Percentiles rank a stretch among this genome's conserved stretches.
phyloP scores from a whole-genome alignment of 768 basidiomycete species.

The Lentinus brumalis region DNA sequence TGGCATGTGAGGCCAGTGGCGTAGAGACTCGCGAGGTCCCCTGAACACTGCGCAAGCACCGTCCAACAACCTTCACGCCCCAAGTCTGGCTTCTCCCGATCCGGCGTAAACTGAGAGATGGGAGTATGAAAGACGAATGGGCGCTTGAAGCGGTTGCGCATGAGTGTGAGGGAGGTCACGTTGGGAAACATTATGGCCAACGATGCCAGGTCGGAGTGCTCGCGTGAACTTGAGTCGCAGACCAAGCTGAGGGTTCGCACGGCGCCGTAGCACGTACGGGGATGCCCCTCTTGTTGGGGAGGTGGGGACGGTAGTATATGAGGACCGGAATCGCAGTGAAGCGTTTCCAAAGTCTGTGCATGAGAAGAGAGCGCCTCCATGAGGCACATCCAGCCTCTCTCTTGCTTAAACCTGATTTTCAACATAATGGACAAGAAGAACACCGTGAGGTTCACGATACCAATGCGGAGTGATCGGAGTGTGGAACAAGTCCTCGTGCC shows the following conservation, averaged over 20 bases:
- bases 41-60: background rate
- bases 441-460: no score
- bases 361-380: no score
- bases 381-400: no score
- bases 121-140: background rate
- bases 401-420: no score
- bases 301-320: background rate
- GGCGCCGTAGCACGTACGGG: background rate
- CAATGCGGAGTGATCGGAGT: no score
- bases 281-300: background rate
- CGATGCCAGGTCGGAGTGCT: background rate
- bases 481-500: no score
- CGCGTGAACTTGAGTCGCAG: background rate
- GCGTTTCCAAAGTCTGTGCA: no score
- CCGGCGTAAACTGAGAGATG: background rate
- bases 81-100: background rate
- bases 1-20: background rate
- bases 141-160: background rate
- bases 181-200: background rate
- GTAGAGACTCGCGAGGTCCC: background rate
- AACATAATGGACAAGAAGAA: no score
- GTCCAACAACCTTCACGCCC: background rate
- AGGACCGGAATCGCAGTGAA: no score
- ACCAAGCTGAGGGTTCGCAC: background rate
- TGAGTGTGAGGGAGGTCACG: background rate